Conservation (phyloP, 495 filamentous ascomycete species). For the Talaromyces stipitatus region DNA sequence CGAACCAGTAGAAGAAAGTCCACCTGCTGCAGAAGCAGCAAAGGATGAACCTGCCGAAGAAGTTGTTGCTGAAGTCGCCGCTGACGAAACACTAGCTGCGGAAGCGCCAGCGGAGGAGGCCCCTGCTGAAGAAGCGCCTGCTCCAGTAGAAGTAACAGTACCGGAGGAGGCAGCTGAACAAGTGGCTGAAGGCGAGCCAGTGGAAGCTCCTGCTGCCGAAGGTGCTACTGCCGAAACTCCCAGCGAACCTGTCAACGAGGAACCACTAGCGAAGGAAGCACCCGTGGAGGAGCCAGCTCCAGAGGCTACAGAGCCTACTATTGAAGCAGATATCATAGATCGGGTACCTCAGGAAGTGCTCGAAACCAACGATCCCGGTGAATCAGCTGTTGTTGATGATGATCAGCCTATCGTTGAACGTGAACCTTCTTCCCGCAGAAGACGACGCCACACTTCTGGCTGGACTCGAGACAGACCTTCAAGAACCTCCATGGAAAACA, state of each 20-base stretch:
- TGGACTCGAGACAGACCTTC: slow-evolving; percentile 11
- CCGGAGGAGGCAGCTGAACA: neutral
- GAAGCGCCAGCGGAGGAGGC: neutral
- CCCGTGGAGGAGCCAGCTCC: slow-evolving; percentile 3
- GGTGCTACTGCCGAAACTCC: slow-evolving; percentile 1
- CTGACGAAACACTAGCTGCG: neutral
- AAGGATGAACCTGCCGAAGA: slow-evolving; percentile 9
- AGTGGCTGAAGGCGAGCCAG: neutral
- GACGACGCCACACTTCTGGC: slow-evolving; percentile 8
- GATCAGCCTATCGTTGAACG: neutral
- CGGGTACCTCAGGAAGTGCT: slow-evolving; percentile 8
- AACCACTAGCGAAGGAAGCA: slow-evolving; percentile 2
- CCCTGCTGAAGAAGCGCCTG: neutral
- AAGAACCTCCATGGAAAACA: slow-evolving; percentile 8
- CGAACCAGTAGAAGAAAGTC: neutral
- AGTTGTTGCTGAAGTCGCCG: neutral
- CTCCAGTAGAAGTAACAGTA: neutral
- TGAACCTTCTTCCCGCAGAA: slow-evolving; percentile 1
- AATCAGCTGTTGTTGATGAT: slow-evolving; percentile 8
- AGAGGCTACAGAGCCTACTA: neutral
- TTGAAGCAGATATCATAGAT: slow-evolving; percentile 5
- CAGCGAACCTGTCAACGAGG: slow-evolving; percentile 2
- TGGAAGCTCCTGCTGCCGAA: neutral
- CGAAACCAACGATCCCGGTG: slow-evolving; percentile 4
- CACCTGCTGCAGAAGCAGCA: slow-evolving; percentile 3